Conservation (phyloP, 2,329 filamentous ascomycete genomes). For the Whalleya microplaca region DNA sequence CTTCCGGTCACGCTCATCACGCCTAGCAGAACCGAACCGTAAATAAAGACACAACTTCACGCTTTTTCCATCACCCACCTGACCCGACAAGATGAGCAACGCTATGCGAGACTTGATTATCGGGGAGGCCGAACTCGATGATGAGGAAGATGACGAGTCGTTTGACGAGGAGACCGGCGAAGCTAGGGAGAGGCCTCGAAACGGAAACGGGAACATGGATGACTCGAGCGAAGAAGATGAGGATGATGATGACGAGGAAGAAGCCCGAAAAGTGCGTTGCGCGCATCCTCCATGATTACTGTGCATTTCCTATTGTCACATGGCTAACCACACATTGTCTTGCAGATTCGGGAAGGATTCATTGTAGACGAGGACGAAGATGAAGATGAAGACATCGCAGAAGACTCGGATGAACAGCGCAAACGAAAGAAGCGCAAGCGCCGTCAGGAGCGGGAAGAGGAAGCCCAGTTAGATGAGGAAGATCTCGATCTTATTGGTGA, state of each 20-base stretch:
- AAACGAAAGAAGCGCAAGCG: constrained; percentile 78
- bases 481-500: constrained; percentile 95
- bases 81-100: constrained; percentile 58
- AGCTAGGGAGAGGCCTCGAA: constrained; percentile 48
- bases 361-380: constrained; percentile 92
- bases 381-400: constrained; percentile 71
- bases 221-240: constrained; percentile 94
- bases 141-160: constrained; percentile 83
- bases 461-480: constrained; percentile 92
- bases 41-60: neutral
- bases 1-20: neutral
- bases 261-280: constrained; percentile 68
- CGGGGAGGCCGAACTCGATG: constrained; percentile 82
- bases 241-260: constrained; percentile 89
- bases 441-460: constrained; percentile 75
- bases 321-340: constrained; percentile 21
- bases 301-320: neutral
- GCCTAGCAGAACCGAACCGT: neutral
- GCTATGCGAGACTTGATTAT: constrained; percentile 79
- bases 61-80: neutral
- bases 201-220: constrained; percentile 58
- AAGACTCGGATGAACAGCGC: constrained; percentile 58
- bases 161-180: constrained; percentile 77
- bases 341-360: constrained; percentile 87
- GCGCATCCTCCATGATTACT: constrained; percentile 25